phyloP scores from a whole-genome alignment of 176 grass and related monocot genomes.

The Guadua angustifolia region DNA sequence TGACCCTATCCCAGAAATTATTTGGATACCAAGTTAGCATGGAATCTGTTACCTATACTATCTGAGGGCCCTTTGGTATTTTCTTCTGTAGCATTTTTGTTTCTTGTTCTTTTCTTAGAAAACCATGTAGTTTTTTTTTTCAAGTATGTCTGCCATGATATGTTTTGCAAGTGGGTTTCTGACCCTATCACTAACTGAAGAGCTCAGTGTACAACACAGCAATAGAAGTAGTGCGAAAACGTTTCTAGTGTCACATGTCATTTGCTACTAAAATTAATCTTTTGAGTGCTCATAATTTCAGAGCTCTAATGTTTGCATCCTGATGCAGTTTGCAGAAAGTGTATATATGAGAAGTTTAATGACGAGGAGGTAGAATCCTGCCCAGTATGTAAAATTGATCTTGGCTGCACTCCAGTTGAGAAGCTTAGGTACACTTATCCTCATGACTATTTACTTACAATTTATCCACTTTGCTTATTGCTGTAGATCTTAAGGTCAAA shows the following conservation, averaged over 20 bases:
- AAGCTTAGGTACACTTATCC: slow-evolving; percentile 73
- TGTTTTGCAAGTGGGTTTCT: neutral
- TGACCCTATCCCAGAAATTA: neutral
- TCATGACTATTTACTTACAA: neutral
- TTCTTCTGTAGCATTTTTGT: neutral
- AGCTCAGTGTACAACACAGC: neutral
- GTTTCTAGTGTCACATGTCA: neutral
- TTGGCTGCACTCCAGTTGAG: slow-evolving; percentile 74
- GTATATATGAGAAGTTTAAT: slow-evolving; percentile 78
- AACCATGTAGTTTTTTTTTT: neutral
- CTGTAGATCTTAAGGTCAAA: slow-evolving; percentile 12
- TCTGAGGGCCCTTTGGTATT: neutral
- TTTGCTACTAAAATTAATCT: slow-evolving; percentile 11
- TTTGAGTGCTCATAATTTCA: neutral
- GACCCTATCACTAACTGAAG: slow-evolving; percentile 12
- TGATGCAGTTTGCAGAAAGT: slow-evolving; percentile 82
- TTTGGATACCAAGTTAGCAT: neutral
- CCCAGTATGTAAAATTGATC: slow-evolving; percentile 73
- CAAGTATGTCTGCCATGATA: neutral
- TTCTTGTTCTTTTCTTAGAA: neutral
- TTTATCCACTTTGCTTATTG: slow-evolving; percentile 14
- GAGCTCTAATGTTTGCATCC: neutral
- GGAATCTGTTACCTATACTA: neutral
- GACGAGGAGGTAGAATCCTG: slow-evolving; percentile 79
- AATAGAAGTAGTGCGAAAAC: neutral